Evolutionary conservation across 495 filamentous ascomycete genomes (phyloP).

Genomic region (Lasiosphaeriaceae sp.): DNA sequence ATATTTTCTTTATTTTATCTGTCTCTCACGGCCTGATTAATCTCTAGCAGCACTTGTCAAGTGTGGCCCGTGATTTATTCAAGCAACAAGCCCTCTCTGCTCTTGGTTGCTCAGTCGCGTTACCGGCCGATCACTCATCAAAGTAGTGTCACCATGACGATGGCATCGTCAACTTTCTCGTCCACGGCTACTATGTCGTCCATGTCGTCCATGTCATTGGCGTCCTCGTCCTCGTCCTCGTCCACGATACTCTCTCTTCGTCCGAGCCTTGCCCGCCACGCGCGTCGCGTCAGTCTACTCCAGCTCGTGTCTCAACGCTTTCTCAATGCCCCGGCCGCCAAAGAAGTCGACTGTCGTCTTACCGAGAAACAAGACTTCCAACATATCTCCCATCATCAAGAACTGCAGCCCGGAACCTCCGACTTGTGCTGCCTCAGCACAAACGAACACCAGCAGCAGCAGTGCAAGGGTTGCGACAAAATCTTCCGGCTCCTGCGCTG

Average conservation of each 20-base stretch:
- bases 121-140: too few species aligned
- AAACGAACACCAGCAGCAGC: conserved; percentile 21
- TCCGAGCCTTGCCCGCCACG: background rate
- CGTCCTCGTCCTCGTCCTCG: background rate
- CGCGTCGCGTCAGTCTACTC: background rate
- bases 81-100: too few species aligned
- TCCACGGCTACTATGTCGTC: background rate
- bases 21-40: too few species aligned
- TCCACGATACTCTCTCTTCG: background rate
- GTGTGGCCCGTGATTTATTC: too few species aligned
- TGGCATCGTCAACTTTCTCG: too few species aligned
- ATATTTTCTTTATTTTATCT: too few species aligned
- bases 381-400: too few species aligned
- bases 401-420: background rate
- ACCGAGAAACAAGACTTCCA: too few species aligned
- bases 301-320: background rate
- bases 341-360: background rate
- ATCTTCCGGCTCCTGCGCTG: conserved; percentile 27
- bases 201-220: background rate
- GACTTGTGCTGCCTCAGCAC: conserved; percentile 14
- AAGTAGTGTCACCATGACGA: too few species aligned
- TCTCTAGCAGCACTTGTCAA: too few species aligned
- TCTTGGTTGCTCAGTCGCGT: too few species aligned
- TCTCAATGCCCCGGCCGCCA: background rate
- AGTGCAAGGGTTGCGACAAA: conserved; percentile 24